A percentile compares a stretch with the other conserved stretches of the same genome.
phyloP scores from a whole-genome alignment of 495 filamentous ascomycete genomes.

The Penicillium lividum region DNA sequence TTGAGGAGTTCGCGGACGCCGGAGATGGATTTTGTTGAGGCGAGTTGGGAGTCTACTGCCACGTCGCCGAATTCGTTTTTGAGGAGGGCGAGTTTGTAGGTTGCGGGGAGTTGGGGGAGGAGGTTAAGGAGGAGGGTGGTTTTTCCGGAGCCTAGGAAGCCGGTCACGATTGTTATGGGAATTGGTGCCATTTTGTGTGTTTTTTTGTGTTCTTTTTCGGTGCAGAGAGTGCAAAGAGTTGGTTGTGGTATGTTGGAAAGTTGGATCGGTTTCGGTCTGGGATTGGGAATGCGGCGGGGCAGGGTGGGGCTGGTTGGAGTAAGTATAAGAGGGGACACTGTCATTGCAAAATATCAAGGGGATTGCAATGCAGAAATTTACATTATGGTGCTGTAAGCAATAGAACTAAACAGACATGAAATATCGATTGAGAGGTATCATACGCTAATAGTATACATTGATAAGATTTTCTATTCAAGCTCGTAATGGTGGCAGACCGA shows the following conservation, averaged over 20 bases:
- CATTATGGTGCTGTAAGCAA: too few species aligned
- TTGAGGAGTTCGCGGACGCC: slow-evolving; percentile 90
- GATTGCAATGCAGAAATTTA: too few species aligned
- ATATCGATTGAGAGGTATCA: not conserved
- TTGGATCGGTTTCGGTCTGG: not conserved
- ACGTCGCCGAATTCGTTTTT: slow-evolving; percentile 99
- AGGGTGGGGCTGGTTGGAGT: not conserved
- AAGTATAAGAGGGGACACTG: not conserved
- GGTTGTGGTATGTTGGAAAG: not conserved
- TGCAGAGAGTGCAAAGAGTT: not conserved
- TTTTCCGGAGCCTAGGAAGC: slow-evolving; percentile 93
- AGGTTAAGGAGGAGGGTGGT: slow-evolving; percentile 90
- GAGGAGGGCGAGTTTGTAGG: slow-evolving; percentile 86
- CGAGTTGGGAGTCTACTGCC: slow-evolving; percentile 88
- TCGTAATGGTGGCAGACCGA: slow-evolving; percentile 31
- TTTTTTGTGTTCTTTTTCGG: not conserved
- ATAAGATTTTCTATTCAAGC: not conserved
- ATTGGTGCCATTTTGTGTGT: slow-evolving; percentile 58
- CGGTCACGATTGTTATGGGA: slow-evolving; percentile 91
- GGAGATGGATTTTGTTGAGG: slow-evolving; percentile 75
- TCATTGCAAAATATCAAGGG: too few species aligned
- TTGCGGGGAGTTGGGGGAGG: slow-evolving; percentile 74
- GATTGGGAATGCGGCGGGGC: not conserved
- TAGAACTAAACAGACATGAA: not conserved
- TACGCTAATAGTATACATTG: slow-evolving; percentile 1